phyloP scores from a whole-genome alignment of 257 asterid species.

The Euphrasia confusa region DNA sequence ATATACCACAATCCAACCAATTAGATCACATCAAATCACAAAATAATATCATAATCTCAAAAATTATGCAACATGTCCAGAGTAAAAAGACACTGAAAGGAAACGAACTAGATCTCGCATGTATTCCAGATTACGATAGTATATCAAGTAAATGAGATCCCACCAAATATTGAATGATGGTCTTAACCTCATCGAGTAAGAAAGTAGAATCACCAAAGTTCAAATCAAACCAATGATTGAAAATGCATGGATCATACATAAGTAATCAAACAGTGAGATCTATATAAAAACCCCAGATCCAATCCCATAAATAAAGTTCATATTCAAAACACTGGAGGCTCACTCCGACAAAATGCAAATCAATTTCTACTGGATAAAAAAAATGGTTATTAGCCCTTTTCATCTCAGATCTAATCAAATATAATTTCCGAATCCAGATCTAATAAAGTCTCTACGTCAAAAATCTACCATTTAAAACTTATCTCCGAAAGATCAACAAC shows the following conservation, averaged over 20 bases:
- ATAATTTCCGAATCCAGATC: conserved; percentile 36
- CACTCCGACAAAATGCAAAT: conserved; percentile 30
- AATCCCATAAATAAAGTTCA: conserved; percentile 24
- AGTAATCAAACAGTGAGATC: conserved; percentile 29
- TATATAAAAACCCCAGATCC: conserved; percentile 29
- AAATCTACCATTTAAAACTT: no score
- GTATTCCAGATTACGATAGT: neutral
- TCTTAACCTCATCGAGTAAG: neutral
- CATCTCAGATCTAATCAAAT: conserved; percentile 34
- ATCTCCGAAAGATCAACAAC: neutral
- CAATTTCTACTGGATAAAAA: conserved; percentile 25
- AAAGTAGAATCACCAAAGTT: neutral
- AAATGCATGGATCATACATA: conserved; percentile 14
- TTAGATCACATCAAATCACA: conserved; percentile 4
- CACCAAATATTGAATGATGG: neutral
- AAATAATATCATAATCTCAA: neutral
- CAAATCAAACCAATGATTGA: neutral
- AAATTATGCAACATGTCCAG: neutral
- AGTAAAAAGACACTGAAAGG: neutral
- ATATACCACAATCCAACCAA: conserved; percentile 20
- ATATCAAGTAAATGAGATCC: conserved; percentile 5
- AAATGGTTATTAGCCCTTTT: conserved; percentile 20
- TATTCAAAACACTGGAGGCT: conserved; percentile 27
- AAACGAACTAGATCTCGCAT: conserved; percentile 10
- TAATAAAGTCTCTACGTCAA: conserved; percentile 7